Base-by-base conservation (phyloP, 2,329 filamentous ascomycete species). In the Simplicillium aogashimaense region DNA sequence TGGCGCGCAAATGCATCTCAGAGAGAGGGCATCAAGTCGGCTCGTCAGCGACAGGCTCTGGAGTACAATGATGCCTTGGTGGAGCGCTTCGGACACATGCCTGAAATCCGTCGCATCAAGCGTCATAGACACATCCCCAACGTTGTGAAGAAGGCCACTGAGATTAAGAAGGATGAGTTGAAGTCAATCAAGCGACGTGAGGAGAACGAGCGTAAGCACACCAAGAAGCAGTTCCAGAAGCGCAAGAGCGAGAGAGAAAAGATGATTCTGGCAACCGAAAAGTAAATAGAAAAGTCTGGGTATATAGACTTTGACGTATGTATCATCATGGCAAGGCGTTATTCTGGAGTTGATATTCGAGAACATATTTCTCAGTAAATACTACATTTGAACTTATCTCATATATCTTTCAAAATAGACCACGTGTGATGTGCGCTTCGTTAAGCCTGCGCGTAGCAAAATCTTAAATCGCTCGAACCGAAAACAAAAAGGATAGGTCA, bases 171-270 rank as follows among this genome's bases (percentile, higher is more conserved):
- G 43, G 87, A 94, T 56, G 92, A 97, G 62, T 61, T 95, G 53
- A 80, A 79, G 61, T 77, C 86, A 29, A 84, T 95, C 60, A 95
- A 94, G 78, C 74, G 86, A 52, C 81, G 81, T 51, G 86, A 95
- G 55, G 92, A 98, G 70, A 98, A 98, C 58, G 86, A 94, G 64
- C 76, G 92, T 49, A 87, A 86, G 61, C 90, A 98, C 61, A 83
- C 79, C 43, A 87, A 83, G 69, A 90, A 92, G 69, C 82, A 86
- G 52, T 78, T 83, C 51, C 70, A 81, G 59, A 76, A 77, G 60
- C 70, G 86, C 52, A 75, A 76, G 60, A 79, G 78, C 47, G 88
- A 94, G 66, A 78, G 92, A 57, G 88, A 97, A 65, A 95, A 95
- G 76, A 90, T 94, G 75, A 73, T 98, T 42, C 57, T 97, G 57